Percentiles rank a stretch among this genome's conserved stretches.
Evolutionary conservation across 2,329 filamentous ascomycete genomes (phyloP).

Genomic region (Teratosphaeria pseudoeucalypti): DNA sequence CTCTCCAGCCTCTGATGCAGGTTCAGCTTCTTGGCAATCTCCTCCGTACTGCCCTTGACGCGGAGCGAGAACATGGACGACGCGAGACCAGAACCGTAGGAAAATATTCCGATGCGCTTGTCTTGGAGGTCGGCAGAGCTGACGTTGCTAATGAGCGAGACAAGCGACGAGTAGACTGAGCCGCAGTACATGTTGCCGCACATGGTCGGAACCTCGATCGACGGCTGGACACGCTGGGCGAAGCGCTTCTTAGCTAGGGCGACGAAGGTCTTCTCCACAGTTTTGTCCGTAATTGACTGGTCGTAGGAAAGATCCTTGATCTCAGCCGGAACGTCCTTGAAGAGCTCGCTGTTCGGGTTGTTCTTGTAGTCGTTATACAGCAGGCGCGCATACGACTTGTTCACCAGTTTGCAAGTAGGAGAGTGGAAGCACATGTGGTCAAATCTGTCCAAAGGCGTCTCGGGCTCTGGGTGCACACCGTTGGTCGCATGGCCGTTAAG

Average conservation of each 20-base stretch:
- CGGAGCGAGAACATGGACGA: conserved; percentile 41
- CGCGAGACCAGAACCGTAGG: conserved; percentile 43
- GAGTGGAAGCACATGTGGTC: conserved; percentile 47
- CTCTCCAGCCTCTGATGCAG: conserved; percentile 36
- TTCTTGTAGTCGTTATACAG: conserved; percentile 43
- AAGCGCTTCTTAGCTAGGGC: conserved; percentile 43
- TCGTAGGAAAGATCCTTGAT: conserved; percentile 37
- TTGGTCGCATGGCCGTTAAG: conserved; percentile 28
- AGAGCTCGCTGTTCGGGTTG: conserved; percentile 38
- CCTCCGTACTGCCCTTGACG: conserved; percentile 36
- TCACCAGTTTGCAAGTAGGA: conserved; percentile 45
- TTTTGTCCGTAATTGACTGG: conserved; percentile 41
- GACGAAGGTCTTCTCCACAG: conserved; percentile 44
- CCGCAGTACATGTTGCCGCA: conserved; percentile 48
- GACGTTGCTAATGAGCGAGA: conserved; percentile 38
- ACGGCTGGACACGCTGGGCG: conserved; percentile 38
- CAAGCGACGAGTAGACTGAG: conserved; percentile 41
- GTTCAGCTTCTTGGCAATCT: conserved; percentile 38
- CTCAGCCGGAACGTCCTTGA: conserved; percentile 40
- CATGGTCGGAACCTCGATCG: conserved; percentile 41
- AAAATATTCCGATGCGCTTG: conserved; percentile 43
- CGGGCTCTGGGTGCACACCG: conserved; percentile 29
- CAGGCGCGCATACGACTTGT: conserved; percentile 43
- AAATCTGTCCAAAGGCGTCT: conserved; percentile 42
- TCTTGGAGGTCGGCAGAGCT: conserved; percentile 35